These are phyloP conservation scores for Globisporangium viniferum DNA, from an alignment of 352 stramenopile genomes.

Conservation along the genomic window DNA sequence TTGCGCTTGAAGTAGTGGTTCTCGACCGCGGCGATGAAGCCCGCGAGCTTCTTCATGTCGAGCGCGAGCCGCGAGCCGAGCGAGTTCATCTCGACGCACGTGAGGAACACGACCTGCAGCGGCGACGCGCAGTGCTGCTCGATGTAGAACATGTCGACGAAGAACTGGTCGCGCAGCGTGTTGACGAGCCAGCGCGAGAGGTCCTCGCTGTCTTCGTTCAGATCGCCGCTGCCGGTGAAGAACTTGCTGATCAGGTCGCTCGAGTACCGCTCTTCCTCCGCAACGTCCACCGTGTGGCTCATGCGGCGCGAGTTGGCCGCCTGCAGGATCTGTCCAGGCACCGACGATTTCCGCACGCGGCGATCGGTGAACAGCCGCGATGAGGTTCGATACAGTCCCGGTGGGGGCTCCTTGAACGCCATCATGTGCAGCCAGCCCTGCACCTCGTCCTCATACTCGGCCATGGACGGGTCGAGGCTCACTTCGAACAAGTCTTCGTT, in stretches of 20 bases:
- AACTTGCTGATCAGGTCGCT: conserved; percentile 26
- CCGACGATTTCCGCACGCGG: conserved; percentile 8
- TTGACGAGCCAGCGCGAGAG: conserved; percentile 50
- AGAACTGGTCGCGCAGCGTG: conserved; percentile 53
- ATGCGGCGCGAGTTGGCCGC: conserved; percentile 19
- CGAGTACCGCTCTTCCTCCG: conserved; percentile 21
- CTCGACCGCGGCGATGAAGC: conserved; percentile 52
- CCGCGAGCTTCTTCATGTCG: conserved; percentile 38
- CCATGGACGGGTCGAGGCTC: conserved; percentile 44
- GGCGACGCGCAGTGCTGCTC: conserved; percentile 40
- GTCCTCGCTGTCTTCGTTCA: conserved; percentile 28
- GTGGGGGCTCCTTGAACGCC: conserved; percentile 40
- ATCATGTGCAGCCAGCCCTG: conserved; percentile 76
- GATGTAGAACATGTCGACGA: conserved; percentile 64
- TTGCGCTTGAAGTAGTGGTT: conserved; percentile 63
- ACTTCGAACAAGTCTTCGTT: conserved; percentile 69
- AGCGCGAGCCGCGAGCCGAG: conserved; percentile 43
- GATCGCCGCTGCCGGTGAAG: conserved; percentile 9
- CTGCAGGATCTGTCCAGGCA: conserved; percentile 16
- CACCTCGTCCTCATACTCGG: conserved; percentile 64
- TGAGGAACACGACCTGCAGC: conserved; percentile 49
- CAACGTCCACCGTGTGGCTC: conserved; percentile 13
- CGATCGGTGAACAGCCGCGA: conserved; percentile 10
- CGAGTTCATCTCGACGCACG: conserved; percentile 55
- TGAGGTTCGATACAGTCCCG: conserved; percentile 11